These are phyloP conservation scores for Micractinium conductrix DNA, from an alignment of 139 green algal species.

Conservation along the genomic window DNA sequence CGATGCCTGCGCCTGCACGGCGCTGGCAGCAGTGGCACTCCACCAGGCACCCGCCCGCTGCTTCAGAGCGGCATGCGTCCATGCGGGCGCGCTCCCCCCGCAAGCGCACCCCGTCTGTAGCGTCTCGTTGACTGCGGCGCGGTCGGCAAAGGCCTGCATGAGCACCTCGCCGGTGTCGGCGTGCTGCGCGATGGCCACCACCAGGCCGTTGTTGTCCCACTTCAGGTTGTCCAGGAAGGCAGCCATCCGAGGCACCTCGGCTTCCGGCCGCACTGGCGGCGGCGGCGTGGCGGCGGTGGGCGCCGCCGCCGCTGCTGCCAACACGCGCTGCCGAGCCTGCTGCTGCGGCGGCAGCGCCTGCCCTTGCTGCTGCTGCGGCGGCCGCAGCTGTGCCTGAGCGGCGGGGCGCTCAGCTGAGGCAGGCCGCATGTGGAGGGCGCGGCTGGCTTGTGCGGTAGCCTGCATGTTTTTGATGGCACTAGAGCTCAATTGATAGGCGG, in stretches of 20 bases:
- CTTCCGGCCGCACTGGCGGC: constrained; percentile 16
- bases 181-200: constrained; percentile 95
- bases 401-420: neutral
- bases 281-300: neutral
- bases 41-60: no score
- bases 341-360: neutral
- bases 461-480: neutral
- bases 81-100: no score
- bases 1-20: no score
- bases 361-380: neutral
- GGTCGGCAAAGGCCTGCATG: constrained; percentile 97
- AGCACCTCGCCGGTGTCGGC: constrained; percentile 95
- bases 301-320: neutral
- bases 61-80: no score
- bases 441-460: neutral
- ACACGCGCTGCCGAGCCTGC: no score
- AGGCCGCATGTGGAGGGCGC: neutral
- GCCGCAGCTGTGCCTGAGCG: neutral
- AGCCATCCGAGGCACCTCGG: constrained; percentile 44
- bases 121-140: constrained; percentile 85
- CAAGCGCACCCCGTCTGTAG: constrained; percentile 77
- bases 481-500: neutral
- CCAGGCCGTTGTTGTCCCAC: constrained; percentile 84
- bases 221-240: constrained; percentile 87
- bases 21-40: no score